Conservation (phyloP, 2,329 filamentous ascomycete genomes). For the Coniochaeta prunicola region DNA sequence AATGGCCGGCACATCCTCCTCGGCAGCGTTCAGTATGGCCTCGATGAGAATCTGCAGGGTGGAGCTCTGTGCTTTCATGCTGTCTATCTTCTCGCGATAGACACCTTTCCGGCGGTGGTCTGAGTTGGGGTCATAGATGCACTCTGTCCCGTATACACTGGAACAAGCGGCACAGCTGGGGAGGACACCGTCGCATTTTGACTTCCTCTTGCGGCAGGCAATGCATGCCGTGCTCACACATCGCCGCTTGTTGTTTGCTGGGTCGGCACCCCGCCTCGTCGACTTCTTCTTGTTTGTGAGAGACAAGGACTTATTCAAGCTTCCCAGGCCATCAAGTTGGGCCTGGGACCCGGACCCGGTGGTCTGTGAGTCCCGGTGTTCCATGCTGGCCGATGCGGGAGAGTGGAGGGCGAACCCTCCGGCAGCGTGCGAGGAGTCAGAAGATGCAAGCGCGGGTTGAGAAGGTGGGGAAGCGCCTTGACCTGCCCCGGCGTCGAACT, state of each 20-base stretch:
- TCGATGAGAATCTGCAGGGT: conserved; percentile 91
- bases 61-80: conserved; percentile 75
- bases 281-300: conserved; percentile 36
- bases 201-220: conserved; percentile 71
- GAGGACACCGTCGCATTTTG: conserved; percentile 85
- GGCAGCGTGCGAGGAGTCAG: background rate
- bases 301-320: conserved; percentile 2
- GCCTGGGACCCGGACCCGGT: background rate
- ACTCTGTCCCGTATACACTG: conserved; percentile 85
- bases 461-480: background rate
- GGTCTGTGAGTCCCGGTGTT: background rate
- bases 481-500: background rate
- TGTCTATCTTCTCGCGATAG: conserved; percentile 89
- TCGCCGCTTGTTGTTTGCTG: conserved; percentile 55
- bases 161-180: conserved; percentile 94
- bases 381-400: background rate
- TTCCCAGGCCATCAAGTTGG: background rate
- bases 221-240: conserved; percentile 83
- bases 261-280: conserved; percentile 38
- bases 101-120: conserved; percentile 95
- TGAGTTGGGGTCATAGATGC: conserved; percentile 91
- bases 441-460: background rate
- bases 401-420: background rate
- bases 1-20: conserved; percentile 75
- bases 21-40: conserved; percentile 82